Base-by-base conservation (phyloP, 441 rosid species). In the Populus hybrid region DNA sequence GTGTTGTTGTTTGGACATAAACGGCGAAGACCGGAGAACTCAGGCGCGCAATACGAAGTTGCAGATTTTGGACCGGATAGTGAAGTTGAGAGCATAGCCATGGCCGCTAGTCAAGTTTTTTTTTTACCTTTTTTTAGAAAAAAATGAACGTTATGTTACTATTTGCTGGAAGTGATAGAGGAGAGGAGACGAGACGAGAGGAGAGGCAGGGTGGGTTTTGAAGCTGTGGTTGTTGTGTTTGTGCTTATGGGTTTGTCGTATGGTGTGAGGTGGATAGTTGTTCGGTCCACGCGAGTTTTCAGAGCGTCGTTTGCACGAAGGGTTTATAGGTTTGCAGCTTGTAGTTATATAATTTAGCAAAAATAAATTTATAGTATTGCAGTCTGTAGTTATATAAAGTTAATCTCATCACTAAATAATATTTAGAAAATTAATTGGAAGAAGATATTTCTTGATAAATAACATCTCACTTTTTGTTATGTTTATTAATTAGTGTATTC, bases 21-120 rank as follows among this genome's bases (percentile, higher is more conserved):
- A 80, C 88, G 91, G 83, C 92, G 91, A 71, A 90, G 89, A 70
- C 97, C 93, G 38, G 89, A 79, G 90, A 88, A 90, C 64, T 82
- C 92, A 36, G 89, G 87, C 1, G 78, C 74, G 82, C 80, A 84
- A 86, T 80, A 82, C 40, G 85, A 77, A 75, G 78, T 76, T 14
- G 82, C 57, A 73, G 78, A 40, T 75, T 81, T 78, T 75, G 86
- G 81, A 50, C 75, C 85, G 23, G 86, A 76, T 67, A 85, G 76
- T 50, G 90, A 86, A 10, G 93, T 79, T 14, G 90, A 88, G 10
- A 87, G 77, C 81, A 84, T 81, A 57, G 89, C 91, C 95, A 90
- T 93, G n/a, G 82, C 79, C 23, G 57, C 24, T 53, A 30, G 5
- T 32, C 59, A 67, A 53, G 75, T 3, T 30, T 30, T 30, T 30